These are phyloP conservation scores for Rhododendron vialii DNA, from an alignment of 148 eudicot species.

Conservation along the genomic window DNA sequence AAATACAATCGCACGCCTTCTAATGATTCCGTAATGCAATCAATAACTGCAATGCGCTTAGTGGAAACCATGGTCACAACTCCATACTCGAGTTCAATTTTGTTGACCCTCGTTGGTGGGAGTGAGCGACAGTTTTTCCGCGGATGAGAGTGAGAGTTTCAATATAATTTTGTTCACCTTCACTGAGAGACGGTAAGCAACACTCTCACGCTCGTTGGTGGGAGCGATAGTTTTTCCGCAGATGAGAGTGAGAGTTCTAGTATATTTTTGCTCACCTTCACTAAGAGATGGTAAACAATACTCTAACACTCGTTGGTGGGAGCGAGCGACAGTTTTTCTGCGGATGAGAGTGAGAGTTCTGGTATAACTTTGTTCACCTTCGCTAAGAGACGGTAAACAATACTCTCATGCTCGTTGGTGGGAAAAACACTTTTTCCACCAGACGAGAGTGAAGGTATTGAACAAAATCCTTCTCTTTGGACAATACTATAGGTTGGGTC, in stretches of 20 bases:
- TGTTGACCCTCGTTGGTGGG: background rate
- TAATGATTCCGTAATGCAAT: background rate
- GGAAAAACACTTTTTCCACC: background rate
- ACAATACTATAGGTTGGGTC: background rate
- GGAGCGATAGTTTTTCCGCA: no score
- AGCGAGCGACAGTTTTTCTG: no score
- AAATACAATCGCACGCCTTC: background rate
- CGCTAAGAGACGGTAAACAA: background rate
- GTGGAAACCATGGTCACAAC: background rate
- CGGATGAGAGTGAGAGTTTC: no score
- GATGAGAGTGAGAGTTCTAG: no score
- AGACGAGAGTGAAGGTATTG: background rate
- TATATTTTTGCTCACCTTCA: background rate
- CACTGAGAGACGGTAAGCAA: no score
- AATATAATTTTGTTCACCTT: background rate
- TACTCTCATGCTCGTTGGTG: background rate
- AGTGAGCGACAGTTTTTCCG: no score
- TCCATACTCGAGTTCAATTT: background rate
- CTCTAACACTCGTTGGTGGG: no score
- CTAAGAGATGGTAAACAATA: no score
- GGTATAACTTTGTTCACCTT: background rate
- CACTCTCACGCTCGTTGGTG: no score
- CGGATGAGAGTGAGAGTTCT: no score
- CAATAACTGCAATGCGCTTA: background rate
- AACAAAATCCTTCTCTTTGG: background rate